Evolutionary conservation across 2,329 filamentous ascomycete genomes (phyloP), one percentile per base, ranked within the genome.

Genomic region (Westerdykella ornata): DNA sequence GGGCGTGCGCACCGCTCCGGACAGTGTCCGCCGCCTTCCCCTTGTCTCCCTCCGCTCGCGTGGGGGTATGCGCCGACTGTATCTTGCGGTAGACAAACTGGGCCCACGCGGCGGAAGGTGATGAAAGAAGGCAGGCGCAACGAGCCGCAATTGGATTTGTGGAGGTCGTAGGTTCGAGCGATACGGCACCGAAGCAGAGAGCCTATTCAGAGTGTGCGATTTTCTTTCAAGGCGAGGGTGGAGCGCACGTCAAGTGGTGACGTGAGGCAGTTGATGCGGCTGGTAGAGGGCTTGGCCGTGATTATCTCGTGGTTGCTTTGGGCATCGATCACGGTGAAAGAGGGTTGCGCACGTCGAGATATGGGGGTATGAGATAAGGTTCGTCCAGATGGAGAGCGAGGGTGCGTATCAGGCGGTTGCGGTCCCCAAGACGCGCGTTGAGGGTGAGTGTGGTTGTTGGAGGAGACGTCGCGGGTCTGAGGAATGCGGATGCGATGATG

Each of bases 1-100:
- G 46, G 49, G 52, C 58, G 56, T 58, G 52, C 54, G 56, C 60
- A 53, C 59, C 57, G 47, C 55, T 52, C 44, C 55, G 44, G 38
- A 46, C 43, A 16, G 30, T 26, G 8, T 37, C 41, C 33, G 36
- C 13, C 18, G 20, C 43, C 47, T 42, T 43, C 45, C 40, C 46
- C 39, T 38, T 33, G 9, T 18, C 45, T 39, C 35, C 41, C 45
- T 41, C 49, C 26, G 13, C 44, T 14, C 19, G 33, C 37, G 18
- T 20, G 29, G 29, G 35, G 4, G 34, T 8, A 14, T 48, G 44
- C 43, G 53, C 47, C 41, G 47, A 44, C 44, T 41, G 43, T 52
- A 51, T 55, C 35, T 46, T 52, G 51, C 40, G 36, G 22, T 38
- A 19, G 17, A 37, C 31, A 28, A 13, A 22, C 33, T 26, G 37